These are phyloP conservation scores for Eutypa lata DNA, from an alignment of 2,329 filamentous ascomycete species.

Conservation along the genomic window DNA sequence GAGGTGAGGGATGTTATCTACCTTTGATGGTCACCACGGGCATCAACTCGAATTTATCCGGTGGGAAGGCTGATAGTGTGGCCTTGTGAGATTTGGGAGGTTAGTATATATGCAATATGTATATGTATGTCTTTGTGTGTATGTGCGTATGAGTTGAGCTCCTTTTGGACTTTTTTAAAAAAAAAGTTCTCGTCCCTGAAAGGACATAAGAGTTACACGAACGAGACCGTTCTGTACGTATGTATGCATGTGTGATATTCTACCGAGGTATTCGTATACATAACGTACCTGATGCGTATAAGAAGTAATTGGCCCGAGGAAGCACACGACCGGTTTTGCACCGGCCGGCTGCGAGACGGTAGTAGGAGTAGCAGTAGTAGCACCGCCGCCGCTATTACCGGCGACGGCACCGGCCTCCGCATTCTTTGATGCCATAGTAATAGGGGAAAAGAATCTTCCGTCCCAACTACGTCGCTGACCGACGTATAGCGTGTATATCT, in stretches of 20 bases:
- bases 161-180: too few species aligned
- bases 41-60: slow-evolving; percentile 43
- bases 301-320: slow-evolving; percentile 47
- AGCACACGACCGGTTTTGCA: slow-evolving; percentile 42
- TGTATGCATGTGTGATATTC: too few species aligned
- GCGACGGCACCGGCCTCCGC: slow-evolving; percentile 11
- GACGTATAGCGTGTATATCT: too few species aligned
- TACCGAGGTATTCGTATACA: too few species aligned
- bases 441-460: too few species aligned
- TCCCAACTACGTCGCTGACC: too few species aligned
- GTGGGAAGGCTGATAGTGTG: slow-evolving; percentile 45
- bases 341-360: too few species aligned
- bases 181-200: too few species aligned
- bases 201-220: too few species aligned
- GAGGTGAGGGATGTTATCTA: slow-evolving; percentile 12
- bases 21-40: slow-evolving; percentile 51
- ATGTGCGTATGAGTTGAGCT: too few species aligned
- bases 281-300: slow-evolving; percentile 52
- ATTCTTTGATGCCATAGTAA: background rate
- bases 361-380: background rate
- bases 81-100: slow-evolving; percentile 33
- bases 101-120: slow-evolving; percentile 1
- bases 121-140: too few species aligned
- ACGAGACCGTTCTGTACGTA: too few species aligned
- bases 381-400: slow-evolving; percentile 2